Conservation (phyloP, 495 filamentous ascomycete species). For the Amniculicola lignicola region DNA sequence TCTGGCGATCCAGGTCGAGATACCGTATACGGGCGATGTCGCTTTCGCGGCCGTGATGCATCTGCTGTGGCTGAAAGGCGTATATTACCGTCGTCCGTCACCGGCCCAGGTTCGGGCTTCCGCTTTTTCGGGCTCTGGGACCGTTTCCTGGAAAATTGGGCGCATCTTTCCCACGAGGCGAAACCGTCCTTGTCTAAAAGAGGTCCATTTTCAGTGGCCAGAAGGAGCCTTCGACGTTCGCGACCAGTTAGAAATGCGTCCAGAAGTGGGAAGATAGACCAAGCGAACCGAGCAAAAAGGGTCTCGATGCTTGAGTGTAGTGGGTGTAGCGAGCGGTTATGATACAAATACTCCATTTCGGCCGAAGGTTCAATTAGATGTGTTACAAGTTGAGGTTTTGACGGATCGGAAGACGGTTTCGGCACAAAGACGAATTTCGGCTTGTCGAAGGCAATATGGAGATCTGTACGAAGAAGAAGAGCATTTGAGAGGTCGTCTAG, state of each 20-base stretch:
- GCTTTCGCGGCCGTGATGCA: not conserved
- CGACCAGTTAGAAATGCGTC: slow-evolving; percentile 1
- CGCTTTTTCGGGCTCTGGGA: not conserved
- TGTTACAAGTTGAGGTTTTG: not conserved
- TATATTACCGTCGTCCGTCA: not conserved
- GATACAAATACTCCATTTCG: not conserved
- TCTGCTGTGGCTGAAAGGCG: not conserved
- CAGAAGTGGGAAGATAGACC: not conserved
- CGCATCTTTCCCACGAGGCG: not conserved
- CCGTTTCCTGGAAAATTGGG: not conserved
- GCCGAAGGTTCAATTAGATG: not conserved
- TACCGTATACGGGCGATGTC: not conserved
- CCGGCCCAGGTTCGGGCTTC: not conserved
- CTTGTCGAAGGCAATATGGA: not conserved
- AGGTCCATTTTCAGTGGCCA: not conserved
- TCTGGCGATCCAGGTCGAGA: not conserved
- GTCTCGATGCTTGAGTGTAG: not conserved
- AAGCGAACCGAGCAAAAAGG: not conserved
- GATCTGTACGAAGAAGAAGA: not conserved
- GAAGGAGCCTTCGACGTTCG: not conserved
- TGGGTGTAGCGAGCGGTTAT: not conserved
- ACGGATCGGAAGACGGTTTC: not conserved
- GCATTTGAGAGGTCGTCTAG: not conserved
- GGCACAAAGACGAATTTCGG: not conserved
- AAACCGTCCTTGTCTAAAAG: not conserved